These are phyloP conservation scores for Cercophora samala DNA, from an alignment of 495 filamentous ascomycete genomes.

Conservation along the genomic window DNA sequence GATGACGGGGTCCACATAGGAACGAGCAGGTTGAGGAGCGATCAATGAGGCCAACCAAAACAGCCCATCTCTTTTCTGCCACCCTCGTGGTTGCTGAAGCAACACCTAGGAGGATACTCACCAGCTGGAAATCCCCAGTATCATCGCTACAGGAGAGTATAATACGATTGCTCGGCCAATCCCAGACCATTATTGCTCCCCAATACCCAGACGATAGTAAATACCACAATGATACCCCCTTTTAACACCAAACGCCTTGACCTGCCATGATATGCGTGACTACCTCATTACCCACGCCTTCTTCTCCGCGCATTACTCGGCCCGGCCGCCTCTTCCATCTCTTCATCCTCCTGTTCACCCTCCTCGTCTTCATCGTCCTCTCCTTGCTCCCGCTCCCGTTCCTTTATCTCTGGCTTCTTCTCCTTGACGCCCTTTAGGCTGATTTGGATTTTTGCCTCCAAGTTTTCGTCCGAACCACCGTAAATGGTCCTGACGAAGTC, in stretches of 20 bases:
- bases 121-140: neutral
- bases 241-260: conserved; percentile 1
- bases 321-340: conserved; percentile 20
- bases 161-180: neutral
- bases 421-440: conserved; percentile 49
- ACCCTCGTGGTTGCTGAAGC: neutral
- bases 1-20: neutral
- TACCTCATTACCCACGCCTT: conserved; percentile 5
- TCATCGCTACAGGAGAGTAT: neutral
- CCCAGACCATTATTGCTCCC: no score
- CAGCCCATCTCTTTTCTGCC: neutral
- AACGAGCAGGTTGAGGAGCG: neutral
- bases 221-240: conserved; percentile 14
- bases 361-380: conserved; percentile 16
- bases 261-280: neutral
- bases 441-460: conserved; percentile 51
- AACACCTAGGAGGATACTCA: neutral
- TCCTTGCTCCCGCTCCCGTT: conserved; percentile 15
- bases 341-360: conserved; percentile 18
- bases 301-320: conserved; percentile 23
- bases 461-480: conserved; percentile 47
- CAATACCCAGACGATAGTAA: neutral
- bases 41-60: neutral
- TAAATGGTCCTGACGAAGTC: conserved; percentile 63
- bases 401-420: conserved; percentile 26